A percentile compares a stretch with the other conserved stretches of the same genome.
These are phyloP conservation scores for Oryza meyeriana DNA, from an alignment of 176 grass and related monocot species.

Conservation along the genomic window DNA sequence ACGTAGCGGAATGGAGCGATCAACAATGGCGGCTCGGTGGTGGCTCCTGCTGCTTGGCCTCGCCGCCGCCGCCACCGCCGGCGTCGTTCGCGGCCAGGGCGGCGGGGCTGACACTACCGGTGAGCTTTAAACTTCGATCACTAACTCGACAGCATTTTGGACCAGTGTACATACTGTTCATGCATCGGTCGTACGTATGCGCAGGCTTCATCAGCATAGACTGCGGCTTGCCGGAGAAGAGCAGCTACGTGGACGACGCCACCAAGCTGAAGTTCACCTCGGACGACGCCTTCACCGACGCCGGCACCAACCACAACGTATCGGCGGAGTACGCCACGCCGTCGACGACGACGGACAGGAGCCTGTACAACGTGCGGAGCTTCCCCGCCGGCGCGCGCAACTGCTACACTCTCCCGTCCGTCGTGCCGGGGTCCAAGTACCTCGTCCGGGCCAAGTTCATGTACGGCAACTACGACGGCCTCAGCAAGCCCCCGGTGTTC, in stretches of 20 bases:
- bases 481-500: conserved; percentile 7
- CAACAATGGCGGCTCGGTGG: not conserved
- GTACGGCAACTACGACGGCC: conserved; percentile 22
- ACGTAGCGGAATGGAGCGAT: not conserved
- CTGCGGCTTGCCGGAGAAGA: not conserved
- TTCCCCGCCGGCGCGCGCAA: not conserved
- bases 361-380: not conserved
- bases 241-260: not conserved
- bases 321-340: not conserved
- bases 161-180: not conserved
- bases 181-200: not conserved
- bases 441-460: conserved; percentile 24
- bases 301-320: not conserved
- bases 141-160: not conserved
- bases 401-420: conserved; percentile 55
- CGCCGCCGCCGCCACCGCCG: not conserved
- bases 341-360: not conserved
- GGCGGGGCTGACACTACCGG: not conserved
- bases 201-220: conserved; percentile 10
- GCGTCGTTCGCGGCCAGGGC: not conserved
- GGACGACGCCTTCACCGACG: not conserved
- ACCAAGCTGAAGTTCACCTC: not conserved
- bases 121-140: not conserved
- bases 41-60: not conserved
- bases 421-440: conserved; percentile 5